Base-by-base conservation (phyloP, 306 rosid genomes). In the Arachis stenosperma region DNA sequence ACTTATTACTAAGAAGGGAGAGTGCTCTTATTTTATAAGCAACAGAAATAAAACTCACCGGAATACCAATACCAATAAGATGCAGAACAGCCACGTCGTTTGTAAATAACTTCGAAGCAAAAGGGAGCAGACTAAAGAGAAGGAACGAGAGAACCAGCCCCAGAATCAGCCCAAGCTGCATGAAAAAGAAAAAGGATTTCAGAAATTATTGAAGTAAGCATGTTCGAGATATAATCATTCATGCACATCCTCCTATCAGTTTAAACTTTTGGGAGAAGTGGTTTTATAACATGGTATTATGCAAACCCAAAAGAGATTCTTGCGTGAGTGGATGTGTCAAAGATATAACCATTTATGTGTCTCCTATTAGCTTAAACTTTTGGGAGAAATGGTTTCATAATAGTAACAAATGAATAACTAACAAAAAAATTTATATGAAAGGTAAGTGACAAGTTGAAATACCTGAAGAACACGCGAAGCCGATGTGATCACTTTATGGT, bases 391-490 rank as follows among this genome's bases (percentile, higher is more conserved):
- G 27, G 27, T 22, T 22, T 22, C 27, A 22, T 22, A 22, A 22
- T 22, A 22, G 27, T 22, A 22, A 22, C 27, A 14, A 47, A 60
- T 67, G 30, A 61, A 41, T 2, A 68, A 59, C 22, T 47, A 62
- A 64, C 54, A 14, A 39, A 39, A 39, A 73, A 56, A 4, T 33
- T 17, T 60, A 44, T 46, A 43, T 15, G 12, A 9, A 56, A 17
- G 42, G 44, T 33, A 13, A 53, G 44, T 43, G 9, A 53, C 22
- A 36, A 42, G 65, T 65, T 22, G 61, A 61, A 53, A 62, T 56
- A 72, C 96, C 96, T 88, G 96, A 36, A 92, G 56, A 37, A 92
- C 94, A 56, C 96, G 84, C n/a, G 96, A 85, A n/a, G 96, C 91
- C 48, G 86, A 77, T 56, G 83, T 42, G 2, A 76, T 78, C 27